Evolutionary conservation across 2,329 filamentous ascomycete species (phyloP), one percentile per base, ranked within the genome.

Genomic region (Penicillium sclerotigenum): DNA sequence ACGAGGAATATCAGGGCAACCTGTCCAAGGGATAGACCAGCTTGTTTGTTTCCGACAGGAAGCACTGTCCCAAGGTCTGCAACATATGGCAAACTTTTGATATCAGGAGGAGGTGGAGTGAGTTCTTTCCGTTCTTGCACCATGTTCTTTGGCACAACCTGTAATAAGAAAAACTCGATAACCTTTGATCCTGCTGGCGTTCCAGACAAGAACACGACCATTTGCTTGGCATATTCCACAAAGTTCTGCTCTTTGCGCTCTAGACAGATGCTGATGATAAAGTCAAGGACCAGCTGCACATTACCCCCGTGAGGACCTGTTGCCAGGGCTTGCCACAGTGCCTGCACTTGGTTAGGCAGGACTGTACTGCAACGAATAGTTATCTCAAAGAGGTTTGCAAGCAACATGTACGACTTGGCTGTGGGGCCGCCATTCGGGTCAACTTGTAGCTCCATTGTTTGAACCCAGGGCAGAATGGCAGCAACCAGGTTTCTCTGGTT

Each of bases 161-260:
- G 91, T 74, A 95, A 82, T 28, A 97, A 79, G 52, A 99, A 81
- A 64, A 97, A 97, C 62, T 99, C 94, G 11, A 99, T 87, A 3
- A 99, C 92, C 68, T 96, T 95, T 46, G 90, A 87, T 0, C 92
- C 92, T 2, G 92, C 86, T 70, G 75, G 88, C 68, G 83, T 96
- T 62, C 90, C 94, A 0, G 94, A 95, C 5, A 99, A 74, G 71
- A 97, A 97, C 0, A 99, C 95, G 16, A 97, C 91, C 50, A 99
- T 94, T 73, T 99, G 94, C 77, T 97, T 99, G 5, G 93, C 93
- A 69, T 95, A 96, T 65, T 97, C 91, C 53, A 99, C 93, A 72
- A 97, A 99, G 66, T 97, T 97, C 68, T 99, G 94, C 72, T 99
- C 95, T 47, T 93, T 87, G 31, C 93, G 87, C 67, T 99, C 94